A percentile compares a stretch with the other conserved stretches of the same genome.
Conservation (phyloP, 257 asterid genomes). For the Prunella vulgaris region DNA sequence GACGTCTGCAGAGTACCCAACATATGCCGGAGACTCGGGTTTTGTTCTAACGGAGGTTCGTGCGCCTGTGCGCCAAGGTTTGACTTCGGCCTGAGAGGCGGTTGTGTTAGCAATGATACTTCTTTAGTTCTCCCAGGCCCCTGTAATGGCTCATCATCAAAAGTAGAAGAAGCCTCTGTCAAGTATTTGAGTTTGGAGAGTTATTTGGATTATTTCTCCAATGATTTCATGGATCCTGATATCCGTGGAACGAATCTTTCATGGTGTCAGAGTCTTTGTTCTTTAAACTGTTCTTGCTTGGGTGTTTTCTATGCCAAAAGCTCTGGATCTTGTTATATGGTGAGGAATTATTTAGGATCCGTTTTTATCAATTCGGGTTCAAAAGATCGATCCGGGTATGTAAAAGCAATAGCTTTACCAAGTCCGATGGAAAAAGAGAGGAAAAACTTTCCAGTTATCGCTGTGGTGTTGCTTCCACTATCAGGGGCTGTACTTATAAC, state of each 20-base stretch:
- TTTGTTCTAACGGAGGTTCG: slow-evolving; percentile 47
- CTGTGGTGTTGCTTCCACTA: neutral
- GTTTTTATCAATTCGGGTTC: slow-evolving; percentile 24
- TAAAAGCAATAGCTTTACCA: neutral
- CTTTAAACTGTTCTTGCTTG: slow-evolving; percentile 56
- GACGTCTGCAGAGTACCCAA: slow-evolving; percentile 49
- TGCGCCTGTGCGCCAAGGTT: slow-evolving; percentile 60
- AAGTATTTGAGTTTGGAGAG: slow-evolving; percentile 35
- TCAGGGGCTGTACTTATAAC: neutral
- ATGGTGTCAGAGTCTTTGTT: slow-evolving; percentile 47
- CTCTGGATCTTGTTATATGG: slow-evolving; percentile 58
- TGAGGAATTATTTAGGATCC: slow-evolving; percentile 48
- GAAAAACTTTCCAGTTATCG: neutral
- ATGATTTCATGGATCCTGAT: slow-evolving; percentile 42
- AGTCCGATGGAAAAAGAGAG: neutral
- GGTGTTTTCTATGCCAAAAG: slow-evolving; percentile 48
- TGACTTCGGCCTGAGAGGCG: slow-evolving; percentile 20
- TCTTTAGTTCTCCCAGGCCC: slow-evolving; percentile 42
- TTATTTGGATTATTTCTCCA: slow-evolving; percentile 64
- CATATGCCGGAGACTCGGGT: slow-evolving; percentile 40
- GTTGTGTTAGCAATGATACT: slow-evolving; percentile 43
- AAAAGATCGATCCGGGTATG: slow-evolving; percentile 31
- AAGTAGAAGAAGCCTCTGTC: slow-evolving; percentile 9
- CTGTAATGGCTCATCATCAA: slow-evolving; percentile 22
- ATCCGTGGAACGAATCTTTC: slow-evolving; percentile 29